Conservation (phyloP, 2,329 filamentous ascomycete genomes). For the Endoconidiophora laricicola region DNA sequence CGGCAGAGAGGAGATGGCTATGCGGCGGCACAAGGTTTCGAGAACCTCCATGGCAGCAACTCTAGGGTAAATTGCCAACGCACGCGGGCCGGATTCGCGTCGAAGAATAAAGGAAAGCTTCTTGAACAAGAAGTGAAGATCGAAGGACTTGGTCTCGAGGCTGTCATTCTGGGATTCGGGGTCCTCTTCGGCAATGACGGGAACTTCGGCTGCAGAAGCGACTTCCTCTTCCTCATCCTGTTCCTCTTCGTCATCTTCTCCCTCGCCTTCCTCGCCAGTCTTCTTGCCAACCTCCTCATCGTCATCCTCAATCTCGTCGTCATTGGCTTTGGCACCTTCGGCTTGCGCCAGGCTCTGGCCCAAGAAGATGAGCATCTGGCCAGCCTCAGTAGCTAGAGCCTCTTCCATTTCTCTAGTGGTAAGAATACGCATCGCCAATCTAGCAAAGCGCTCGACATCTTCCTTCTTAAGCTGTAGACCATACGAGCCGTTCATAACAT, state of each 20-base stretch:
- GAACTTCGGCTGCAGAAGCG: slow-evolving; percentile 2
- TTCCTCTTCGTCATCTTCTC: slow-evolving; percentile 19
- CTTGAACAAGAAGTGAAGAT: slow-evolving; percentile 59
- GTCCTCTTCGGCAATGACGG: background rate
- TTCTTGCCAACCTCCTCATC: slow-evolving; percentile 27
- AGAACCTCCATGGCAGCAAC: slow-evolving; percentile 59
- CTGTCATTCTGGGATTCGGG: slow-evolving; percentile 9
- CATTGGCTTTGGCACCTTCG: slow-evolving; percentile 20
- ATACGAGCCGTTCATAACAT: slow-evolving; percentile 51
- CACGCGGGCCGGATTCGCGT: slow-evolving; percentile 50
- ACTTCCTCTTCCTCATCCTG: slow-evolving; percentile 19
- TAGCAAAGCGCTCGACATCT: slow-evolving; percentile 44
- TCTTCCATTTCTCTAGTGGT: slow-evolving; percentile 49
- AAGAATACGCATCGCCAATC: slow-evolving; percentile 35
- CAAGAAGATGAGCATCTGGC: slow-evolving; percentile 71
- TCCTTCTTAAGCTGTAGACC: slow-evolving; percentile 51
- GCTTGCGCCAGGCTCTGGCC: slow-evolving; percentile 35
- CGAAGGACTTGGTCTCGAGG: slow-evolving; percentile 16
- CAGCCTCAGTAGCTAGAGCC: slow-evolving; percentile 58
- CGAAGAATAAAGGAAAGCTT: slow-evolving; percentile 66
- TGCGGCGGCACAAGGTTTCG: slow-evolving; percentile 47
- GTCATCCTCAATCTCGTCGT: slow-evolving; percentile 27
- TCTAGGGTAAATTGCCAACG: slow-evolving; percentile 53
- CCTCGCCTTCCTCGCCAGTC: slow-evolving; percentile 20
- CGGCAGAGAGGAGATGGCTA: slow-evolving; percentile 38